Conservation (phyloP, 164 flowering plant genomes). For the Vitis cinerea region DNA sequence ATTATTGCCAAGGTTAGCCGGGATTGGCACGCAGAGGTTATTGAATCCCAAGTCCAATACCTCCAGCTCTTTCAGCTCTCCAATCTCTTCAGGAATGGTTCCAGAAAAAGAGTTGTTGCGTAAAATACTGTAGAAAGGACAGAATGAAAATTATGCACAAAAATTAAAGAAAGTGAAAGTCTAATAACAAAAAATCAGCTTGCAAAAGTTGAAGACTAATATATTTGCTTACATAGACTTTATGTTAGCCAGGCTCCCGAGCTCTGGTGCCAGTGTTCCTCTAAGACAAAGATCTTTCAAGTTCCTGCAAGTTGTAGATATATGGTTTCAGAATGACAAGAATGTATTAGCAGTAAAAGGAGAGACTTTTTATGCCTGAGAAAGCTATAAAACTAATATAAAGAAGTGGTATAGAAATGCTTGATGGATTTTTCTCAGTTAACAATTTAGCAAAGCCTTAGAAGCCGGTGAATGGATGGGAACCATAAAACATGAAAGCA, state of each 20-base stretch:
- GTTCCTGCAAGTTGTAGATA: constrained; percentile 46
- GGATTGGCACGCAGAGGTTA: constrained; percentile 62
- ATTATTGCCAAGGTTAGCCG: constrained; percentile 47
- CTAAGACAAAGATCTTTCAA: constrained; percentile 68
- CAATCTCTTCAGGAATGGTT: constrained; percentile 58
- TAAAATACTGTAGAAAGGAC: constrained; percentile 46
- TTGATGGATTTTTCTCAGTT: too few species aligned
- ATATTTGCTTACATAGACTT: constrained; percentile 64
- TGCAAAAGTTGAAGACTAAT: neutral
- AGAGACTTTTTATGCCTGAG: too few species aligned
- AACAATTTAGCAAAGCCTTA: too few species aligned
- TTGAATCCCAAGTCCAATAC: constrained; percentile 72
- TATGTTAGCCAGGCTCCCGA: constrained; percentile 53
- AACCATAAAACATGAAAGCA: too few species aligned
- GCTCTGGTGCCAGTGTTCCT: constrained; percentile 72
- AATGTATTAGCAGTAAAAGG: too few species aligned
- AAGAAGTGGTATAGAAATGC: too few species aligned
- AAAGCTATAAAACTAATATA: too few species aligned
- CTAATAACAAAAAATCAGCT: neutral
- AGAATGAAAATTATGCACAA: neutral
- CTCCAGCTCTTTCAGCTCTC: constrained; percentile 60
- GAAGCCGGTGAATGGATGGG: too few species aligned
- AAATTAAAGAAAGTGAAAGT: neutral
- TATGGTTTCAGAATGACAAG: neutral
- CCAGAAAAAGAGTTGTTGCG: constrained; percentile 74